phyloP scores from a whole-genome alignment of 345 rosid genomes.

The Brassica juncea region DNA sequence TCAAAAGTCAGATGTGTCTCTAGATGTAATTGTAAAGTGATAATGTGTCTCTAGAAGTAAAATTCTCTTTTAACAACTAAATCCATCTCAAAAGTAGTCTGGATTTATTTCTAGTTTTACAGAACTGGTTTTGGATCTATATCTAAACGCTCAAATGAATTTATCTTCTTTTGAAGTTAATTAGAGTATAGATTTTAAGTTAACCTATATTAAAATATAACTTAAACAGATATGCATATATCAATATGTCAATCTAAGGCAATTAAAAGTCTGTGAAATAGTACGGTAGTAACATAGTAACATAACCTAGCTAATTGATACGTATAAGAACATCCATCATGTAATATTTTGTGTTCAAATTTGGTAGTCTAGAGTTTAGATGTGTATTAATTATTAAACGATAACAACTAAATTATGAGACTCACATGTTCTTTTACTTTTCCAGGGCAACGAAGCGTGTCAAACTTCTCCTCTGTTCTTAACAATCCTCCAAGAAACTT shows the following conservation, averaged over 20 bases:
- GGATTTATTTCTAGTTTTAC: background rate
- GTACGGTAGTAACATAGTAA: background rate
- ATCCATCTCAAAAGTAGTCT: background rate
- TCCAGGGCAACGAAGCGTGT: conserved; percentile 30
- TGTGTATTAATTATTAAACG: background rate
- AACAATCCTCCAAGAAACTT: conserved; percentile 35
- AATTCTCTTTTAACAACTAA: background rate
- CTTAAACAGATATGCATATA: background rate
- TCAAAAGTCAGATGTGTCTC: no score
- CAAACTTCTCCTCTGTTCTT: conserved; percentile 20
- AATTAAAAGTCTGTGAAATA: background rate
- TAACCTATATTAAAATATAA: background rate
- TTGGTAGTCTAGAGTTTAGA: background rate
- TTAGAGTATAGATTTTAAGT: background rate
- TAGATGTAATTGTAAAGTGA: no score
- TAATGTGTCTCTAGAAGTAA: no score
- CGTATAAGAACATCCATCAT: background rate
- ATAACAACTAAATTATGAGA: background rate
- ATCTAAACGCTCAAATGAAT: background rate
- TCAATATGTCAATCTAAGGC: background rate
- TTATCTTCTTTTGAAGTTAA: background rate
- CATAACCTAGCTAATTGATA: background rate
- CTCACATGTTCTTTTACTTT: conserved; percentile 24
- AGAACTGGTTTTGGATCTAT: background rate
- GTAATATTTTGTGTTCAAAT: background rate